Evolutionary conservation across 1,139 yeast genomes (phyloP).

Genomic region (Wickerhamomyces sp.): DNA sequence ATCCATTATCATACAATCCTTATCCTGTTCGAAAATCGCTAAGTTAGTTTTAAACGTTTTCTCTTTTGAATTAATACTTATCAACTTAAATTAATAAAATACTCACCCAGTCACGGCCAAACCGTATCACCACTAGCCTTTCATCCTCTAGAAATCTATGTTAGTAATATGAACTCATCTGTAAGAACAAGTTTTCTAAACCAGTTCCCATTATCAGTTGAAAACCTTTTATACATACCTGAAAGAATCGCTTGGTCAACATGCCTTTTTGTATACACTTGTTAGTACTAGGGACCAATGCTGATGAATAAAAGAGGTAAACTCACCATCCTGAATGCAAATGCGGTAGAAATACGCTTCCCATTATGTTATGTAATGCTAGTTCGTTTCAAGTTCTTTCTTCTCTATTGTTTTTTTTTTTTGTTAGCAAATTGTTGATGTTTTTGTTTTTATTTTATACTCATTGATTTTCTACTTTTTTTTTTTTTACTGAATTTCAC

Average conservation of each 20-base stretch:
- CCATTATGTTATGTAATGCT: slow-evolving; percentile 44
- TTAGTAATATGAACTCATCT: no score
- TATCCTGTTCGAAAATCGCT: slow-evolving; percentile 33
- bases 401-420: not conserved
- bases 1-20: slow-evolving; percentile 87
- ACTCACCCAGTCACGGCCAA: slow-evolving; percentile 60
- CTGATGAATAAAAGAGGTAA: not conserved
- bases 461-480: not conserved
- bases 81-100: not conserved
- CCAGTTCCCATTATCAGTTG: not conserved
- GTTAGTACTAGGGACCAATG: slow-evolving; percentile 2
- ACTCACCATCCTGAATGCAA: slow-evolving; percentile 69
- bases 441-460: no score
- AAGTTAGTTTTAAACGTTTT: not conserved
- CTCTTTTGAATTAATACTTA: not conserved
- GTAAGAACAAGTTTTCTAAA: not conserved
- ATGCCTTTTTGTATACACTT: slow-evolving; percentile 49
- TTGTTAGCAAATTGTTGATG: no score
- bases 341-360: slow-evolving; percentile 85
- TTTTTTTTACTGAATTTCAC: not conserved
- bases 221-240: slow-evolving; percentile 10
- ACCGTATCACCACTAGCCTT: slow-evolving; percentile 78
- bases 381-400: no score
- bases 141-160: slow-evolving; percentile 55
- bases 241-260: slow-evolving; percentile 90